phyloP scores from a whole-genome alignment of 208 protist species.

The Crithidia brevicula region DNA sequence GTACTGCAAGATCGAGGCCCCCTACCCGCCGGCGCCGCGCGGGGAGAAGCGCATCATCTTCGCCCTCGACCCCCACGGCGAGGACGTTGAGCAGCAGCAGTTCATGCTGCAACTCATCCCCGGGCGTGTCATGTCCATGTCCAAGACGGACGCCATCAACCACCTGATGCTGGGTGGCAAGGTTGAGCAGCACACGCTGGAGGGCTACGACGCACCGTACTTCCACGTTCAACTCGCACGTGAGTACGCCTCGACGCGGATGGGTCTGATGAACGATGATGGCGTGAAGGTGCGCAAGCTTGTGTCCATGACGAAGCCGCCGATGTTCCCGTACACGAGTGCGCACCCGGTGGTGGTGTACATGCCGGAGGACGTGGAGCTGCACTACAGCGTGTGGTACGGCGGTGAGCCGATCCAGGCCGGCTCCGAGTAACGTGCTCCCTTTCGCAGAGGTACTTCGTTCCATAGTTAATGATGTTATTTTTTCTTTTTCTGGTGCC shows the following conservation, averaged over 20 bases:
- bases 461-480: too few relatives aligned
- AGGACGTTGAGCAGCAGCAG: slow-evolving; percentile 38
- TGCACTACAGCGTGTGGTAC: slow-evolving; percentile 69
- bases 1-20: slow-evolving; percentile 35
- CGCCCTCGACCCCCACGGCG: slow-evolving; percentile 47
- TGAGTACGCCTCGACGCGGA: slow-evolving; percentile 26
- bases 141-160: slow-evolving; percentile 31
- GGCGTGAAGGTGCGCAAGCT: slow-evolving; percentile 33
- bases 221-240: slow-evolving; percentile 49
- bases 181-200: slow-evolving; percentile 30
- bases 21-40: slow-evolving; percentile 43
- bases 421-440: slow-evolving; percentile 28
- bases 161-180: slow-evolving; percentile 33
- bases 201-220: slow-evolving; percentile 37
- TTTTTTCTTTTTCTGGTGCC: slow-evolving; percentile 16
- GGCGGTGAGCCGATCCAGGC: slow-evolving; percentile 35
- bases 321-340: slow-evolving; percentile 57
- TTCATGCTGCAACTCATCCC: slow-evolving; percentile 65
- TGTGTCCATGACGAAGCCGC: slow-evolving; percentile 40
- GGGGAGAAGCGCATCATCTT: slow-evolving; percentile 59
- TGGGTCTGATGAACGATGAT: slow-evolving; percentile 28
- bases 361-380: slow-evolving; percentile 57
- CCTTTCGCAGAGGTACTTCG: too few relatives aligned
- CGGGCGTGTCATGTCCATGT: slow-evolving; percentile 39
- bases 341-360: slow-evolving; percentile 68